Evolutionary conservation across 352 stramenopile species (phyloP), one percentile per base, ranked within the genome.

Genomic region (Phytophthora colocasiae): DNA sequence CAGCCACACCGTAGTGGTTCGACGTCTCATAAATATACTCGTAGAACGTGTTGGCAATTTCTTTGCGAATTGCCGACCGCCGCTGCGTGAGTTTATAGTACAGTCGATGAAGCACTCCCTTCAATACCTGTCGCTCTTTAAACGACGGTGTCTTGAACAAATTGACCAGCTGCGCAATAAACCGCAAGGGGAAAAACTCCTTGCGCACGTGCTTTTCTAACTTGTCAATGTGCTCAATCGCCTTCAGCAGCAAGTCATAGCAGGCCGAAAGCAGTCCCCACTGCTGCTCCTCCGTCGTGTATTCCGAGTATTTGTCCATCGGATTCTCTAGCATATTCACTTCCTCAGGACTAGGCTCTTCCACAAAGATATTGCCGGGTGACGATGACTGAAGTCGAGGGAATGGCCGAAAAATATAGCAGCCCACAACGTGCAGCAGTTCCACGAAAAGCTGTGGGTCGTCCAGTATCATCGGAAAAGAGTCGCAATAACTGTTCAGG

Each of bases 1-100:
- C 89, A 27, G 87, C 87, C 56, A 96, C 85, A 61, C 89, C 89
- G 64, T 95, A 93, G 72, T 96, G 85, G 57, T 93, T 94, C 73
- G 75, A 88, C 29, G 77, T 93, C 83, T 96, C 89, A 92, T 96
- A 96, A 90, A 95, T 93, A 91, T 95, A 96, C 83, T 93, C 87
- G 78, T 94, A 96, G 63, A 96, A 95, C 57, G 87, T 79, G 67
- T 95, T 76, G 59, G 87, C 83, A 73, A 96, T 96, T 69, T 94
- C 85, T 69, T 92, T 92, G 49, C 89, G 85, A 76, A 96, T 95
- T 15, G 86, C 80, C 58, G 87, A 91, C 29, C 89, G 87, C 34
- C 88, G 89, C 74, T 96, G 86, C 56, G 87, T 96, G 52, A 96
- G 80, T 75, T 96, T 96, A 83, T 95, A 95, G 73, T 96, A 96